These are phyloP conservation scores for Podospora didyma DNA, from an alignment of 495 filamentous ascomycete genomes.

Conservation along the genomic window DNA sequence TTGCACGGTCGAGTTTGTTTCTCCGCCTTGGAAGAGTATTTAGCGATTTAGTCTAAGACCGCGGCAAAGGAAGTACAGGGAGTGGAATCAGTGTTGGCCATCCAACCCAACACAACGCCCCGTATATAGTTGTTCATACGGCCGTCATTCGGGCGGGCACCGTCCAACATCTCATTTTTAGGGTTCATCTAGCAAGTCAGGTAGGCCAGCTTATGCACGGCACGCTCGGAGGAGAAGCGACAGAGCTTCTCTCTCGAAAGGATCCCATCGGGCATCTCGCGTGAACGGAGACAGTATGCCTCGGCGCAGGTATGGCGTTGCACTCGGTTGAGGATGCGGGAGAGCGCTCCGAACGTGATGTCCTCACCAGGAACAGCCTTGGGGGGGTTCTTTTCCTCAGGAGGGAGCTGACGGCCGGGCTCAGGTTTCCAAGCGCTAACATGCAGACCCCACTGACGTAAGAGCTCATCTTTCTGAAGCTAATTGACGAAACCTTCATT, in stretches of 20 bases:
- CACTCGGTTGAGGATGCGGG: no score
- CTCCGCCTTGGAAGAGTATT: background rate
- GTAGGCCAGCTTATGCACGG: background rate
- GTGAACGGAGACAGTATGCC: no score
- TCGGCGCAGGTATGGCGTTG: background rate
- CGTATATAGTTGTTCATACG: background rate
- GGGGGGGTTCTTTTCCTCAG: no score
- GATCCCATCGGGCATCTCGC: no score
- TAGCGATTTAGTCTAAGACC: background rate
- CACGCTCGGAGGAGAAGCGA: background rate
- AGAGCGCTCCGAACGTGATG: no score
- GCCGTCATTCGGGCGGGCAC: background rate
- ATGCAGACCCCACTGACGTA: no score
- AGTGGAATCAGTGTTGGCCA: background rate
- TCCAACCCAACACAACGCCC: background rate
- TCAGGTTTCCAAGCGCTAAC: no score
- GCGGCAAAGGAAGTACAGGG: background rate
- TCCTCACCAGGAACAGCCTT: no score
- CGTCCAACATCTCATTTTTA: background rate
- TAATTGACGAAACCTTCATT: no score
- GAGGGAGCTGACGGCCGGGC: no score
- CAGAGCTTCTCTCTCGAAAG: background rate
- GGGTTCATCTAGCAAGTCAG: background rate
- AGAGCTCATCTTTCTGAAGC: no score
- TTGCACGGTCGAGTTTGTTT: background rate